Conservation (phyloP, 225 moss, liverwort and hornwort species). For the Neckera pumila region DNA sequence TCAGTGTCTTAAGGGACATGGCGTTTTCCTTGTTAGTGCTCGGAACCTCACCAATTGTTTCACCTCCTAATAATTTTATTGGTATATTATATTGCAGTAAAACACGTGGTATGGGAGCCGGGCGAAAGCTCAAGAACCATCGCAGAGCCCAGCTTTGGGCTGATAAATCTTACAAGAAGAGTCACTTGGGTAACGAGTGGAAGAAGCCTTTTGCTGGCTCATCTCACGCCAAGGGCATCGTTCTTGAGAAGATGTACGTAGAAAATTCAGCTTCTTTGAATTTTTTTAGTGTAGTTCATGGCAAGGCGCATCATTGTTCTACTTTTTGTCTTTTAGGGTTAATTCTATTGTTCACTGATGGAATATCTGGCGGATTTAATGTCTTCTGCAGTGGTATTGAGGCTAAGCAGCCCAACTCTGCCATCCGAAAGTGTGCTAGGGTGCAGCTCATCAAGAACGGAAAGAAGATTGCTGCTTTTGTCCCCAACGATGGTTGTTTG, state of each 20-base stretch:
- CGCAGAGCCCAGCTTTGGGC: conserved; percentile 90
- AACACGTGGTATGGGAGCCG: conserved; percentile 98
- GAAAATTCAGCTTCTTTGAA: not conserved
- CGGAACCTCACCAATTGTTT: not conserved
- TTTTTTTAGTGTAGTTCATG: not conserved
- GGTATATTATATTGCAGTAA: conserved; percentile 31
- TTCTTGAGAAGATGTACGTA: conserved; percentile 82
- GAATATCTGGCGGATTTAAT: not conserved
- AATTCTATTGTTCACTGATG: not conserved
- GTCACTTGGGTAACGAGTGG: conserved; percentile 94
- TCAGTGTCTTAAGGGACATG: too few species aligned
- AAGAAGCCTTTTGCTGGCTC: conserved; percentile 98
- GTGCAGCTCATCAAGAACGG: conserved; percentile 92
- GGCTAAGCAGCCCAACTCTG: conserved; percentile 95
- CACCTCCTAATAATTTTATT: not conserved
- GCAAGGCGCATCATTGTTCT: not conserved
- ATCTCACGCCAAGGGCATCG: conserved; percentile 93
- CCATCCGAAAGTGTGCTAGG: conserved; percentile 89
- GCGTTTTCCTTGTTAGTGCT: not conserved
- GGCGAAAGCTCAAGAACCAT: conserved; percentile 96
- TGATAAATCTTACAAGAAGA: conserved; percentile 95
- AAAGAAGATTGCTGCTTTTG: conserved; percentile 91
- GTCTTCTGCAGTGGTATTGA: conserved; percentile 71
- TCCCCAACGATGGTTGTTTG: conserved; percentile 92
- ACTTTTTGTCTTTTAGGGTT: not conserved